Base-by-base conservation (phyloP, 768 basidiomycete species). In the Amanita fuliginea region DNA sequence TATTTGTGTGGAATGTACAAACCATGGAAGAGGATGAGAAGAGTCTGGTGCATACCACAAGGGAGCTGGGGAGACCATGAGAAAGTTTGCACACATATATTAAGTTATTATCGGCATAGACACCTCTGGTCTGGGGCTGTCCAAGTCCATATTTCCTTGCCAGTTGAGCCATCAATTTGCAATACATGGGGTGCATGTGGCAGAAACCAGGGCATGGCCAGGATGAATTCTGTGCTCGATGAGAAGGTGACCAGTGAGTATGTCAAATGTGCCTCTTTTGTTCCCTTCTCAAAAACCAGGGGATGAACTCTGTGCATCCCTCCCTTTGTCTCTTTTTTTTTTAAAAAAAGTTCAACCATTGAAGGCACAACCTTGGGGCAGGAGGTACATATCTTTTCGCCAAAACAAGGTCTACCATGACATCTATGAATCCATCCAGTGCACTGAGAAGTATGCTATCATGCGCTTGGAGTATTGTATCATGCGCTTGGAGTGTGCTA, bases 101-200 rank as follows among this genome's bases (percentile, higher is more conserved):
- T 28, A 18, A n/a, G n/a, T 16, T 3, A 47, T 24, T n/a, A n/a
- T n/a, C 16, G 24, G 67, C 79, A 55, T n/a, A n/a, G n/a, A n/a
- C 57, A 89, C 87, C 71, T 74, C 43, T 81, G 74, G 58, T 86
- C 84, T 11, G 71, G 69, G 19, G 81, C 73, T n/a, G 70, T 72
- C 84, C 88, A 92, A 1, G 64, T 68, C 92, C 91, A 95, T 21
- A 65, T 60, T 1, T 67, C 63, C 7, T 75, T 67, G 1, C 88
- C 88, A 0, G 71, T 74, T 2, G 53, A 58, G 0, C 68, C 59
- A 51, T 77, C 63, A 11, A 93, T 53, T 24, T 68, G 68, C 7
- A 66, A 72, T 6, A 92, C 69, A 0, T 70, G 71, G 34, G 3
- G 22, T 14, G n/a, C 34, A 21, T 11, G 34, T 22, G 21, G 59